phyloP scores from a whole-genome alignment of 2,329 filamentous ascomycete genomes.

The Sarocladiaceae sp. region DNA sequence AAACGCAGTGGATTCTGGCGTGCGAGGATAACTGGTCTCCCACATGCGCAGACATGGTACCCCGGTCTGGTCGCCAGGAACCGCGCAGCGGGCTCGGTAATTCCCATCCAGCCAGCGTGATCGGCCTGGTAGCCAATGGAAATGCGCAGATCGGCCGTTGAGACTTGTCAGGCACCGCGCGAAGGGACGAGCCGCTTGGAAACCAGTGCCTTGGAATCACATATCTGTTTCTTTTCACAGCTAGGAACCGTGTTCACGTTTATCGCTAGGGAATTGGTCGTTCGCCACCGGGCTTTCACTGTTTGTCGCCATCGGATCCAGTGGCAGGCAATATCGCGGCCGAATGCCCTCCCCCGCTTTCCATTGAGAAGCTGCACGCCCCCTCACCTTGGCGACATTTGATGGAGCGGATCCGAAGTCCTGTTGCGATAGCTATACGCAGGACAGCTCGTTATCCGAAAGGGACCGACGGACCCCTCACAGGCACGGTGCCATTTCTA shows the following conservation, averaged over 20 bases:
- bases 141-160: slow-evolving; percentile 1
- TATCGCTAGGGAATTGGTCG: too few relatives aligned
- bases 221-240: background rate
- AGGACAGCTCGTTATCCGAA: background rate
- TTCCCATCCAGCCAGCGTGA: slow-evolving; percentile 8
- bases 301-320: background rate
- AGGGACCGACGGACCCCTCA: background rate
- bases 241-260: too few relatives aligned
- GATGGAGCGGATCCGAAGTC: background rate
- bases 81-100: slow-evolving; percentile 6
- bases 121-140: slow-evolving; percentile 1
- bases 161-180: slow-evolving; percentile 7
- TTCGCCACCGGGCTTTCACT: too few relatives aligned
- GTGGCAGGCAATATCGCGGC: slow-evolving; percentile 1
- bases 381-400: background rate
- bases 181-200: slow-evolving; percentile 6
- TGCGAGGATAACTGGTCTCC: background rate
- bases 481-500: background rate
- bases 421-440: background rate
- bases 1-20: background rate
- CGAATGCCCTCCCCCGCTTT: slow-evolving; percentile 3
- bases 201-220: background rate
- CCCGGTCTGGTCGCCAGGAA: slow-evolving; percentile 1
- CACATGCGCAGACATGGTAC: background rate
- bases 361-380: slow-evolving; percentile 1